Evolutionary conservation across 2,329 filamentous ascomycete species (phyloP).

Genomic region (Nigrospora sphaerica): DNA sequence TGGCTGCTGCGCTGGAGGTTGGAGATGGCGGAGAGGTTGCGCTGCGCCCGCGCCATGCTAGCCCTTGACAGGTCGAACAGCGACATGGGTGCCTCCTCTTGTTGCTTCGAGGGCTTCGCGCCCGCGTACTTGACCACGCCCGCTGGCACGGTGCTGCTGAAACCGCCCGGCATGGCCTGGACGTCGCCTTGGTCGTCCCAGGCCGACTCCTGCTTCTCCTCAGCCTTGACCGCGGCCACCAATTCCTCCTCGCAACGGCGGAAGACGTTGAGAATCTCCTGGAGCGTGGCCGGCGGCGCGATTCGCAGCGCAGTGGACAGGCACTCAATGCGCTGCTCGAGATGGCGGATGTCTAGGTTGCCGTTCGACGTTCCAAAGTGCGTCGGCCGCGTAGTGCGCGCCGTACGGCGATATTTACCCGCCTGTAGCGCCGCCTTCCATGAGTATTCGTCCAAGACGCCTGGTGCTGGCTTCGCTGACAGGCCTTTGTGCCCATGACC

Average conservation of each 20-base stretch:
- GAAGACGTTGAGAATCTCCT: slow-evolving; percentile 70
- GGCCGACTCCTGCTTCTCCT: slow-evolving; percentile 60
- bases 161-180: slow-evolving; percentile 49
- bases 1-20: slow-evolving; percentile 37
- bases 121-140: slow-evolving; percentile 19
- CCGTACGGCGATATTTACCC: slow-evolving; percentile 62
- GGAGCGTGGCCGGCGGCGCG: slow-evolving; percentile 61
- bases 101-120: slow-evolving; percentile 22
- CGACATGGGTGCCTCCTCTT: slow-evolving; percentile 53
- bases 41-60: slow-evolving; percentile 51
- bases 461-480: slow-evolving; percentile 9
- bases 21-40: slow-evolving; percentile 49
- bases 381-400: slow-evolving; percentile 45
- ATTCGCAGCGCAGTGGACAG: slow-evolving; percentile 68
- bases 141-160: slow-evolving; percentile 27
- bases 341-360: slow-evolving; percentile 58
- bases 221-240: slow-evolving; percentile 56
- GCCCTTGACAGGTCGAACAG: slow-evolving; percentile 58
- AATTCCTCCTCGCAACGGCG: slow-evolving; percentile 74
- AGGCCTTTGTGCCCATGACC: slow-evolving; percentile 17
- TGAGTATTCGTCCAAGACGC: slow-evolving; percentile 54
- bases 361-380: slow-evolving; percentile 54
- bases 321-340: slow-evolving; percentile 78
- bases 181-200: slow-evolving; percentile 62
- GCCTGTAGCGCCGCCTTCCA: slow-evolving; percentile 75